These are phyloP conservation scores for Prinsepia uniflora DNA, from an alignment of 306 rosid species.

Conservation along the genomic window DNA sequence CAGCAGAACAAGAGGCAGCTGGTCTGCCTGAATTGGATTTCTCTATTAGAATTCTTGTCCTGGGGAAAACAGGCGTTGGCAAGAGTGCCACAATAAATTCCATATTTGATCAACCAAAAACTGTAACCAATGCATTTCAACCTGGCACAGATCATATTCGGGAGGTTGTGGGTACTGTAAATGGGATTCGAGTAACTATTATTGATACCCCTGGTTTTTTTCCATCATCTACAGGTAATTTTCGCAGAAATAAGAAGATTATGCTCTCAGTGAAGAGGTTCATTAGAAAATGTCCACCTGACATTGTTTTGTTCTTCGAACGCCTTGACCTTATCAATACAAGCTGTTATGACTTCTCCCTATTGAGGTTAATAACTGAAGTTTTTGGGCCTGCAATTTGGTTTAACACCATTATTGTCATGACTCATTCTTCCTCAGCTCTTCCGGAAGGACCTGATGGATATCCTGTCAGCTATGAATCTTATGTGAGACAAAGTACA, in stretches of 20 bases:
- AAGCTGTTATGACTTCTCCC: conserved; percentile 46
- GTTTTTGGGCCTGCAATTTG: conserved; percentile 84
- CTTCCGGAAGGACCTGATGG: conserved; percentile 82
- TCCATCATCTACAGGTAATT: conserved; percentile 49
- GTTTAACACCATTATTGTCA: conserved; percentile 86
- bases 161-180: conserved; percentile 71
- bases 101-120: conserved; percentile 68
- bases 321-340: conserved; percentile 67
- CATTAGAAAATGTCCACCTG: conserved; percentile 83
- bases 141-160: conserved; percentile 79
- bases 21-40: conserved; percentile 58
- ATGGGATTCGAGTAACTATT: conserved; percentile 62
- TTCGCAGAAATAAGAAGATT: conserved; percentile 76
- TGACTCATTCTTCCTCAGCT: conserved; percentile 85
- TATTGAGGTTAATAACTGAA: conserved; percentile 71
- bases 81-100: conserved; percentile 99
- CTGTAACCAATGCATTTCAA: conserved; percentile 75
- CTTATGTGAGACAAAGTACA: conserved; percentile 53
- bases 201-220: conserved; percentile 94
- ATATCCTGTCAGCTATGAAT: conserved; percentile 58
- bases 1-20: conserved; percentile 59
- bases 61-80: conserved; percentile 96
- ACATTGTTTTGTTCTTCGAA: conserved; percentile 81
- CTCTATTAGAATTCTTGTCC: conserved; percentile 76
- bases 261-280: conserved; percentile 72